Evolutionary conservation across 768 basidiomycete genomes (phyloP).

Genomic region (Rhodosporidiobolus odoratus): DNA sequence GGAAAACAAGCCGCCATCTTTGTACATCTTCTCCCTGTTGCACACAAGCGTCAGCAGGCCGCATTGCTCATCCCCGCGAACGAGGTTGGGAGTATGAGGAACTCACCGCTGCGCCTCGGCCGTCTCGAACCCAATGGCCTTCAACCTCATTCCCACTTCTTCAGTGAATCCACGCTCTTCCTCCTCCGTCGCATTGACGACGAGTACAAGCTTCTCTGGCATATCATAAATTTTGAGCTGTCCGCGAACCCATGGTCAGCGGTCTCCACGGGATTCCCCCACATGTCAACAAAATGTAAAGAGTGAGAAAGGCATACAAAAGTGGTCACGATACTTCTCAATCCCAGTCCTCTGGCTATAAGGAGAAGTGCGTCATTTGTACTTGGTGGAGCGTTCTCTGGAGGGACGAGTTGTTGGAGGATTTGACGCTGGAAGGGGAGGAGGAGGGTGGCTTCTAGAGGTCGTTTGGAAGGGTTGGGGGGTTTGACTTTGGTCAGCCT

Average conservation of each 20-base stretch:
- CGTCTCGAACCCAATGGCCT: slow-evolving; percentile 76
- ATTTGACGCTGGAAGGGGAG: slow-evolving; percentile 40
- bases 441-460: slow-evolving; percentile 2
- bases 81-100: neutral
- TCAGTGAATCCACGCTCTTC: slow-evolving; percentile 89
- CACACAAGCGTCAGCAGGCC: slow-evolving; percentile 10
- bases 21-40: slow-evolving; percentile 73
- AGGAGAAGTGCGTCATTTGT: slow-evolving; percentile 51
- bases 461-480: neutral
- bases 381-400: neutral
- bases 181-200: slow-evolving; percentile 72
- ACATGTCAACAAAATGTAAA: neutral
- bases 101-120: slow-evolving; percentile 56
- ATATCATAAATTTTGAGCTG: slow-evolving; percentile 89
- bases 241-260: neutral
- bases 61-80: neutral
- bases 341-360: slow-evolving; percentile 82
- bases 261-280: neutral
- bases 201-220: slow-evolving; percentile 70
- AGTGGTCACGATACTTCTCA: slow-evolving; percentile 58
- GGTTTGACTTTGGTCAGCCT: slow-evolving; percentile 4
- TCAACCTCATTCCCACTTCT: slow-evolving; percentile 78
- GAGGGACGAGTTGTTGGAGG: slow-evolving; percentile 34
- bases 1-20: slow-evolving; percentile 78
- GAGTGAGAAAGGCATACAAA: slow-evolving; percentile 16